These are phyloP conservation scores for Cyclotella kingstonii DNA, from an alignment of 108 stramenopile genomes.

Conservation along the genomic window DNA sequence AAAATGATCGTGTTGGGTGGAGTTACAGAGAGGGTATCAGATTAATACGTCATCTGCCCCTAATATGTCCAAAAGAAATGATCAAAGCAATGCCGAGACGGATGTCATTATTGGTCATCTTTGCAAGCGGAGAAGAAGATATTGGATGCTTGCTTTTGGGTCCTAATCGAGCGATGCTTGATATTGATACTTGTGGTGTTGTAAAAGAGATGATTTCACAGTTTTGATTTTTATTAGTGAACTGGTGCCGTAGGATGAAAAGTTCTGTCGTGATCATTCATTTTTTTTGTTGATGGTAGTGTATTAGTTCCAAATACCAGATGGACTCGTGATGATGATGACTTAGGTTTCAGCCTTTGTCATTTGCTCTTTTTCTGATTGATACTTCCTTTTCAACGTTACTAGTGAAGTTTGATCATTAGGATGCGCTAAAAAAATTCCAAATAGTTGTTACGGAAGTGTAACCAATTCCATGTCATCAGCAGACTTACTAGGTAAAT, in stretches of 20 bases:
- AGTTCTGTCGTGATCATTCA: no score
- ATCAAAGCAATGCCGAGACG: slow-evolving; percentile 28
- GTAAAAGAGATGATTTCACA: slow-evolving; percentile 33
- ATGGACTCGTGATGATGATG: no score
- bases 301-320: neutral
- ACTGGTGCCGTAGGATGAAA: no score
- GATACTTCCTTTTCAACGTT: no score
- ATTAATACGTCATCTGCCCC: slow-evolving; percentile 37
- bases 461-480: no score
- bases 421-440: no score
- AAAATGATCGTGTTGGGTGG: slow-evolving; percentile 10
- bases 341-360: no score
- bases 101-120: slow-evolving; percentile 40
- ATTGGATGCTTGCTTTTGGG: slow-evolving; percentile 37
- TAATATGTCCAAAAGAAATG: slow-evolving; percentile 29
- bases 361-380: no score
- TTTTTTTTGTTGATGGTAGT: neutral
- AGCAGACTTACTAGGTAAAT: no score
- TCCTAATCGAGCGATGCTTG: slow-evolving; percentile 20
- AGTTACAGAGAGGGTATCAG: neutral
- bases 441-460: no score
- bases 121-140: slow-evolving; percentile 35
- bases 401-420: no score
- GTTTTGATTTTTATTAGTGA: slow-evolving; percentile 21
- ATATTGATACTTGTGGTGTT: slow-evolving; percentile 40